Evolutionary conservation across 1,139 yeast genomes (phyloP).

Genomic region (Protomyces inundatus): DNA sequence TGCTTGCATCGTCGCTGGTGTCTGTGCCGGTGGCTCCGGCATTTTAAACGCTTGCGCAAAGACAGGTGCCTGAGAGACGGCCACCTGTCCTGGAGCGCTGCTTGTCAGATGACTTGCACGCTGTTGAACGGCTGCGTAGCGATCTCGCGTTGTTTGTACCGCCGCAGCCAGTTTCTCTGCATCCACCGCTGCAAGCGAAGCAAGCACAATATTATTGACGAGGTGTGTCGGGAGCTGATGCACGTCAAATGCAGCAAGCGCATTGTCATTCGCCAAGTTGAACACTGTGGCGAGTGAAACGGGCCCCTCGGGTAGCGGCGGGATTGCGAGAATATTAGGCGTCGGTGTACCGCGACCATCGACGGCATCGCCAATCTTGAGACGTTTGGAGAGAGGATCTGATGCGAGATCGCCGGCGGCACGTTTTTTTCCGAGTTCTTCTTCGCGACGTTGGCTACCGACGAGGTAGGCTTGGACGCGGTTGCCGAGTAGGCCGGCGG

Average conservation of each 20-base stretch:
- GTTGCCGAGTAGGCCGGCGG: slow-evolving; percentile 21
- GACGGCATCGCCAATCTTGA: background rate
- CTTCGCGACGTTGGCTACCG: slow-evolving; percentile 7
- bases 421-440: slow-evolving; percentile 2
- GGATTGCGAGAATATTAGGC: slow-evolving; percentile 12
- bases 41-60: background rate
- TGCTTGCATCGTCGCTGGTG: background rate
- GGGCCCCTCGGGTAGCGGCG: slow-evolving; percentile 29
- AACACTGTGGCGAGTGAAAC: slow-evolving; percentile 21
- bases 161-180: slow-evolving; percentile 47
- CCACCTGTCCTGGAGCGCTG: background rate
- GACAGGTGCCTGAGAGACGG: background rate
- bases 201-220: slow-evolving; percentile 59
- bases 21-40: background rate
- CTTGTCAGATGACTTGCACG: background rate
- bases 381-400: background rate
- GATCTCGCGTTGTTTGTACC: slow-evolving; percentile 16
- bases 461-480: slow-evolving; percentile 12
- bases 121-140: slow-evolving; percentile 14
- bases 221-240: slow-evolving; percentile 61
- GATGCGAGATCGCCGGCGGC: slow-evolving; percentile 10
- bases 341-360: slow-evolving; percentile 25
- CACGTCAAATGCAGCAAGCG: slow-evolving; percentile 62
- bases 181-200: slow-evolving; percentile 55
- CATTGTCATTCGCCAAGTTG: slow-evolving; percentile 34